A percentile compares a stretch with the other conserved stretches of the same genome.
These are phyloP conservation scores for Microglena sp. DNA, from an alignment of 139 green algal species.

Conservation along the genomic window DNA sequence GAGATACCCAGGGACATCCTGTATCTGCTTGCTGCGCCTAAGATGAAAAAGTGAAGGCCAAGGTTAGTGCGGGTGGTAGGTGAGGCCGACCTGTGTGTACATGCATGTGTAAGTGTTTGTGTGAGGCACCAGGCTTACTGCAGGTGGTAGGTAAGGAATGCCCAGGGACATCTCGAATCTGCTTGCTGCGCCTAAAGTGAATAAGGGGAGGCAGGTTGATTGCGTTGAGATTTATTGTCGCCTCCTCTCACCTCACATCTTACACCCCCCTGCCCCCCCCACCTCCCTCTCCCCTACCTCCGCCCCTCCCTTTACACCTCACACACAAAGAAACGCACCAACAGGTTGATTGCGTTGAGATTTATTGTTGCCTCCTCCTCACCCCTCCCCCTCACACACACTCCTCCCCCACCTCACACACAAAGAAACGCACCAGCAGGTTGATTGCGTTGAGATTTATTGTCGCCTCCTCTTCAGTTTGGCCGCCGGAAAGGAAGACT, in stretches of 20 bases:
- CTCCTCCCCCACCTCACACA: neutral
- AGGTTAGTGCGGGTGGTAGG: neutral
- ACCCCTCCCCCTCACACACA: neutral
- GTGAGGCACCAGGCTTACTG: neutral
- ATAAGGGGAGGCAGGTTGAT: neutral
- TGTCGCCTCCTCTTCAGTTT: constrained; percentile 75
- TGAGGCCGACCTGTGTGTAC: neutral
- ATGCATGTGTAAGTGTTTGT: neutral
- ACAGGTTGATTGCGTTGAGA: neutral
- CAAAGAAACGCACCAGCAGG: constrained; percentile 15
- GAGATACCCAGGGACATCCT: constrained; percentile 67
- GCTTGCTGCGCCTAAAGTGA: neutral
- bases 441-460: constrained; percentile 71
- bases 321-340: constrained; percentile 3
- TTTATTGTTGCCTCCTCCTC: neutral
- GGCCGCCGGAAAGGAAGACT: constrained; percentile 90
- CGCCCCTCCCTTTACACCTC: neutral
- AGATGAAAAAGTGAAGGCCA: neutral
- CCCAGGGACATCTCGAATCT: constrained; percentile 69
- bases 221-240: neutral
- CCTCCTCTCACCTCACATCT: no score
- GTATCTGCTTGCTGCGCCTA: constrained; percentile 25
- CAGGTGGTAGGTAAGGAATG: no score
- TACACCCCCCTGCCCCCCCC: no score
- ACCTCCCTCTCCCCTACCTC: no score